Evolutionary conservation across 768 basidiomycete species (phyloP), one percentile per base, ranked within the genome.

Genomic region (Mycena chlorophos): DNA sequence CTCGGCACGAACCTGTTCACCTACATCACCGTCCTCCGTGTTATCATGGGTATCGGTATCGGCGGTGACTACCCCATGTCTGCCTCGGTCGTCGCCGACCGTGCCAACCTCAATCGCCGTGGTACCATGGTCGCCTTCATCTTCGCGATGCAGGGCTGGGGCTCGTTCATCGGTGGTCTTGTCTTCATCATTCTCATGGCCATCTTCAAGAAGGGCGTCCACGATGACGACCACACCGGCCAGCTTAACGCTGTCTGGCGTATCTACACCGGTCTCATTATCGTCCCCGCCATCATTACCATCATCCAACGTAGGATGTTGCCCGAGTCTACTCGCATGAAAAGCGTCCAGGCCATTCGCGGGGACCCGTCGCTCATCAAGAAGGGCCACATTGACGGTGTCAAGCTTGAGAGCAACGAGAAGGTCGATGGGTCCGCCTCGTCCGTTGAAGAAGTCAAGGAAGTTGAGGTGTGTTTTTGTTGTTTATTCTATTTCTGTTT

Each of bases 51-150:
- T 0, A 73, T 92, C 14, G 90, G 89, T n/a, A 83, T 91, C 0
- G 90, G 88, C 13, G 89, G 87, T 1, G 89, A 90, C 67, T 89
- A 89, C 63, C 87, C 88, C 2, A 86, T 90, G 87, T 84, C 81
- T 5, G 87, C 88, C 0, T 80, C 80, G 17, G 74, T 89, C 55
- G 81, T 86, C 13, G 82, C 81, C 12, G 88, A 91, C 61, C 78
- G 87, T 8, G 78, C 88, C 5, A 79, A 79, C 59, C 65, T 89
- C 38, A 75, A 80, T 31, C 83, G 87, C 43, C 79, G 87, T 17
- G 89, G 89, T 1, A 85, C 86, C 0, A 78, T 91, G 70, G 77
- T 92, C n/a, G 77, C 84, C 20, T 89, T 87, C 65, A 86, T 89
- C 61, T 89, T 89, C 63, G 76, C 86, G 0, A 86, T 85, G 8